phyloP scores from a whole-genome alignment of 805 yeast species.

The Yarrowia keelungensis region DNA sequence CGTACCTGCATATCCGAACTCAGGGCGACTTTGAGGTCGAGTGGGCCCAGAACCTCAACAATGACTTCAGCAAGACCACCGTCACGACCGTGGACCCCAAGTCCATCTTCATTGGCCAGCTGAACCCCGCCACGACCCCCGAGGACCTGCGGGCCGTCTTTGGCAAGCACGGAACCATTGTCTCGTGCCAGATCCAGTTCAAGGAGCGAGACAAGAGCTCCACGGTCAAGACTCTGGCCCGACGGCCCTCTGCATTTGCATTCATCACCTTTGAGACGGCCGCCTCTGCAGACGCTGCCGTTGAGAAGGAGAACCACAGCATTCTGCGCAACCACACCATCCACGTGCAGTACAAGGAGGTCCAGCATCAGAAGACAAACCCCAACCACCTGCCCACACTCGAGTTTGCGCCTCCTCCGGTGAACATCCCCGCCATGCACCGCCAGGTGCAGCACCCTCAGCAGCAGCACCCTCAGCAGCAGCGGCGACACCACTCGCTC shows the following conservation, averaged over 20 bases:
- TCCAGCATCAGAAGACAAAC: constrained; percentile 39
- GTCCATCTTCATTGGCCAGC: constrained; percentile 82
- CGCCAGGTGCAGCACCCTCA: constrained; percentile 14
- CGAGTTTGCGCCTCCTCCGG: constrained; percentile 82
- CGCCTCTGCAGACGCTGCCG: constrained; percentile 83
- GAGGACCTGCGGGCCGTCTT: constrained; percentile 66
- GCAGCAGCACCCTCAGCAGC: constrained; percentile 7
- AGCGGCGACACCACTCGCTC: constrained; percentile 31
- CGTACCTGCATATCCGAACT: constrained; percentile 56
- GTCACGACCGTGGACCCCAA: constrained; percentile 64
- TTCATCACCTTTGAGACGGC: constrained; percentile 71
- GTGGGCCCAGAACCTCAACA: constrained; percentile 80
- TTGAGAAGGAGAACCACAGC: constrained; percentile 74
- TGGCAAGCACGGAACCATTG: constrained; percentile 67
- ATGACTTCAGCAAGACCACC: constrained; percentile 46
- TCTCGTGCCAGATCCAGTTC: constrained; percentile 21
- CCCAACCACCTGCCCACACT: constrained; percentile 50
- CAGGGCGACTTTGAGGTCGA: constrained; percentile 61
- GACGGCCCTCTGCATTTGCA: constrained; percentile 58
- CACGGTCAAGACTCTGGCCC: constrained; percentile 5
- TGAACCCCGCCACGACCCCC: constrained; percentile 61
- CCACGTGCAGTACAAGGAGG: constrained; percentile 83
- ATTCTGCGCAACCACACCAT: constrained; percentile 74
- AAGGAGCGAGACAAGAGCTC: constrained; percentile 24
- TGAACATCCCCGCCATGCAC: constrained; percentile 54